Conservation (phyloP, 768 basidiomycete genomes). For the Rhodocollybia butyracea region DNA sequence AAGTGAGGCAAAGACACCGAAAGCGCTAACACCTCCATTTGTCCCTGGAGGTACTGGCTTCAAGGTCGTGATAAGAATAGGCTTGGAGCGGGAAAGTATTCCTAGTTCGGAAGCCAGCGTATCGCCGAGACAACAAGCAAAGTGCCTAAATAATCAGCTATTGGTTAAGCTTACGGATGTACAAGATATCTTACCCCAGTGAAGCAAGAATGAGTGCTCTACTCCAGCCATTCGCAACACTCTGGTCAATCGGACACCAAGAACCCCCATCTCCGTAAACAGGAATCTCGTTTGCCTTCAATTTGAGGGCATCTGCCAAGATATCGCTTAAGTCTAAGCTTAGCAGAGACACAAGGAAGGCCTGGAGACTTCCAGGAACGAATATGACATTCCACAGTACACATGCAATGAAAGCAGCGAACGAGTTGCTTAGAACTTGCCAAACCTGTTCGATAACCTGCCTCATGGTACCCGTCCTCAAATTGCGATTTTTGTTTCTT, state of each 20-base stretch:
- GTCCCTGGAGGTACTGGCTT: constrained; percentile 81
- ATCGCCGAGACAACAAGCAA: constrained; percentile 86
- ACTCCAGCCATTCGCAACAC: constrained; percentile 48
- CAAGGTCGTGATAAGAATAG: constrained; percentile 77
- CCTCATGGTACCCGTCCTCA: constrained; percentile 74
- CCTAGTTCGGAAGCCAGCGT: constrained; percentile 94
- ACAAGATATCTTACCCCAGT: constrained; percentile 51
- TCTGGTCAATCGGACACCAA: constrained; percentile 64
- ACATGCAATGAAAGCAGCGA: constrained; percentile 56
- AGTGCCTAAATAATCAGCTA: constrained; percentile 52
- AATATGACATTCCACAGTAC: constrained; percentile 64
- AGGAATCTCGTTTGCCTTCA: constrained; percentile 15
- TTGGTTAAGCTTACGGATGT: not conserved
- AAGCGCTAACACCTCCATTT: constrained; percentile 79
- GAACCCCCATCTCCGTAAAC: constrained; percentile 26
- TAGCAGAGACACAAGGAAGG: constrained; percentile 31
- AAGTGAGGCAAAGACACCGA: constrained; percentile 72
- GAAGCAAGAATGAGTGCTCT: constrained; percentile 59
- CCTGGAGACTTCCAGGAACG: constrained; percentile 31
- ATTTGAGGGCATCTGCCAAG: constrained; percentile 13
- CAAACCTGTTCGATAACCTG: constrained; percentile 72
- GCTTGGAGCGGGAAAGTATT: constrained; percentile 67
- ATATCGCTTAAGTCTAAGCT: constrained; percentile 11
- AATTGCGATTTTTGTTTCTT: constrained; percentile 70
- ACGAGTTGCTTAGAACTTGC: constrained; percentile 84